A percentile compares a stretch with the other conserved stretches of the same genome.
Conservation (phyloP, 371 early-diverging fungal species). For the Mucor ambiguus region DNA sequence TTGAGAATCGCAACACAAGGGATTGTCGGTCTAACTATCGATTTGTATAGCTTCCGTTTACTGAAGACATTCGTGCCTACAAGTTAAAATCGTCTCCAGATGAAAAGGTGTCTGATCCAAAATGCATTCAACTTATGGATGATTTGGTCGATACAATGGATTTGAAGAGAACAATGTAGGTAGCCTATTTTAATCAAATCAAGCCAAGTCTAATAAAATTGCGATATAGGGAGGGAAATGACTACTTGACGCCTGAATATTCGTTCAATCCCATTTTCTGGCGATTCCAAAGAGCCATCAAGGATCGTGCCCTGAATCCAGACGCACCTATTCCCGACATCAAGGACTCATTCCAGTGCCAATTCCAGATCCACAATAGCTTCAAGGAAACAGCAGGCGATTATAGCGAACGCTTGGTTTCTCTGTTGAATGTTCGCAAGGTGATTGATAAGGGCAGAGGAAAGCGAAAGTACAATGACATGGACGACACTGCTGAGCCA, state of each 20-base stretch:
- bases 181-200: not conserved
- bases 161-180: constrained; percentile 12
- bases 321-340: constrained; percentile 56
- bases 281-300: constrained; percentile 59
- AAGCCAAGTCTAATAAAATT: not conserved
- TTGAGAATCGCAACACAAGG: not conserved
- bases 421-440: not conserved
- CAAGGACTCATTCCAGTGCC: constrained; percentile 16
- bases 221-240: constrained; percentile 17
- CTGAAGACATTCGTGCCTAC: constrained; percentile 60
- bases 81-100: not conserved
- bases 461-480: not conserved
- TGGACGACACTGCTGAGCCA: not conserved
- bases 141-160: constrained; percentile 17
- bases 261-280: constrained; percentile 65
- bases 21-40: too few species aligned
- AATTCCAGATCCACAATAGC: not conserved
- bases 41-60: constrained; percentile 62
- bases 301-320: constrained; percentile 57
- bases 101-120: not conserved
- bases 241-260: constrained; percentile 42
- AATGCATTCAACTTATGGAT: constrained; percentile 6
- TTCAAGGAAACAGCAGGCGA: constrained; percentile 37
- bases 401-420: constrained; percentile 20
- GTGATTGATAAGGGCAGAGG: not conserved